A percentile compares a stretch with the other conserved stretches of the same genome.
Conservation (phyloP, 176 grass and related monocot species). For the Juncus effusus region DNA sequence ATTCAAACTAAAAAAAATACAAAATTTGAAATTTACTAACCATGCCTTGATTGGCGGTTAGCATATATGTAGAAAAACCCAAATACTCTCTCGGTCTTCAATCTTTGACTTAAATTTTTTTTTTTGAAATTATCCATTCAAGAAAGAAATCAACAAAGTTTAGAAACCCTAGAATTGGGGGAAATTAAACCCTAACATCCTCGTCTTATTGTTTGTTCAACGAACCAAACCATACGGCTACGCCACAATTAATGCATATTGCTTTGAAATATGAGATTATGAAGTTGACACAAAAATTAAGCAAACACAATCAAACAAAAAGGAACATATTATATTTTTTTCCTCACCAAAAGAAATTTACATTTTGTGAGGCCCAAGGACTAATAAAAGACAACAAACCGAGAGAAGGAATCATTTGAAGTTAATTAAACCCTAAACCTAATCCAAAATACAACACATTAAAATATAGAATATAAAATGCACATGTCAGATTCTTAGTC, state of each 20-base stretch:
- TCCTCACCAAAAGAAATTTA: too few relatives aligned
- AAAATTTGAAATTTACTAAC: background rate
- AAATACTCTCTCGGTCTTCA: too few relatives aligned
- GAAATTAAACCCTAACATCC: background rate
- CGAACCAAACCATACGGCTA: conserved; percentile 29
- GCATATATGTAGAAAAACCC: too few relatives aligned
- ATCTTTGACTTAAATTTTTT: background rate
- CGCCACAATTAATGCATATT: conserved; percentile 28
- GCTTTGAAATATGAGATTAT: background rate
- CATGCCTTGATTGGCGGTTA: background rate
- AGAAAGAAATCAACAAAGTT: conserved; percentile 10
- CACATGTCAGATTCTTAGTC: too few relatives aligned
- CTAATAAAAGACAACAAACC: conserved; percentile 28
- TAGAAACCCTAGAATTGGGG: conserved; percentile 13
- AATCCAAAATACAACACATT: too few relatives aligned
- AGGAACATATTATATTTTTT: conserved; percentile 8
- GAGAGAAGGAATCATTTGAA: conserved; percentile 22
- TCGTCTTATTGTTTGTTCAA: conserved; percentile 22
- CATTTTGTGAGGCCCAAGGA: background rate
- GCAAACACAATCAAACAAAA: conserved; percentile 24
- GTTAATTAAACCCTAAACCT: too few relatives aligned
- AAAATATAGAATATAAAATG: too few relatives aligned
- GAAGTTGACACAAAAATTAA: conserved; percentile 11
- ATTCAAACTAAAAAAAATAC: background rate
- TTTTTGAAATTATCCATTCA: conserved; percentile 2